Conservation (phyloP, 345 rosid genomes). For the Aegle marmelos region DNA sequence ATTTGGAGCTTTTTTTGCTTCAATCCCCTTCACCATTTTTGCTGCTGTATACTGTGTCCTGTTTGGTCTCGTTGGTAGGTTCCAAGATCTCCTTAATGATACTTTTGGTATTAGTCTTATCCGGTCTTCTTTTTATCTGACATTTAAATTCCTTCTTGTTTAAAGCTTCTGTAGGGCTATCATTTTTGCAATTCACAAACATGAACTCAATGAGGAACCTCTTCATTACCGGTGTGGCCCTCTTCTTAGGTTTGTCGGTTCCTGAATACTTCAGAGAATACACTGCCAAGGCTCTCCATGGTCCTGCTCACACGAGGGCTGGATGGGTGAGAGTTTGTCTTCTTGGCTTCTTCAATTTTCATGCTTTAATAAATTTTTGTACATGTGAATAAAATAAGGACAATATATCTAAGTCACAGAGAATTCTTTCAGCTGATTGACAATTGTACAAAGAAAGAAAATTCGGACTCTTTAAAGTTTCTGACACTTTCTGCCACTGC, state of each 20-base stretch:
- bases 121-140: not conserved
- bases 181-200: constrained; percentile 95
- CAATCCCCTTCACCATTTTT: constrained; percentile 93
- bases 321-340: constrained; percentile 66
- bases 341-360: not conserved
- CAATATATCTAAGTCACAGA: too few species aligned
- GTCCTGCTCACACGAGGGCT: constrained; percentile 86
- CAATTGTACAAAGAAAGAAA: not conserved
- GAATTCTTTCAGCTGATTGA: too few species aligned
- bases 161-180: constrained; percentile 89
- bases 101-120: not conserved
- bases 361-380: not conserved
- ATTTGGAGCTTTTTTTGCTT: constrained; percentile 93
- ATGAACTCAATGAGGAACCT: constrained; percentile 98
- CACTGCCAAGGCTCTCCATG: constrained; percentile 73
- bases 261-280: constrained; percentile 91
- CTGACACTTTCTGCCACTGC: not conserved
- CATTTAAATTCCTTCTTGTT: constrained; percentile 3
- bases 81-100: not conserved
- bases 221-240: constrained; percentile 77
- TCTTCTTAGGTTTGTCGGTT: constrained; percentile 83
- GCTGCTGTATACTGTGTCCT: constrained; percentile 87
- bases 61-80: constrained; percentile 90
- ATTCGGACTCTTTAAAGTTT: not conserved
- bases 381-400: too few species aligned